These are phyloP conservation scores for Myrica gale DNA, from an alignment of 306 rosid genomes.

Conservation along the genomic window DNA sequence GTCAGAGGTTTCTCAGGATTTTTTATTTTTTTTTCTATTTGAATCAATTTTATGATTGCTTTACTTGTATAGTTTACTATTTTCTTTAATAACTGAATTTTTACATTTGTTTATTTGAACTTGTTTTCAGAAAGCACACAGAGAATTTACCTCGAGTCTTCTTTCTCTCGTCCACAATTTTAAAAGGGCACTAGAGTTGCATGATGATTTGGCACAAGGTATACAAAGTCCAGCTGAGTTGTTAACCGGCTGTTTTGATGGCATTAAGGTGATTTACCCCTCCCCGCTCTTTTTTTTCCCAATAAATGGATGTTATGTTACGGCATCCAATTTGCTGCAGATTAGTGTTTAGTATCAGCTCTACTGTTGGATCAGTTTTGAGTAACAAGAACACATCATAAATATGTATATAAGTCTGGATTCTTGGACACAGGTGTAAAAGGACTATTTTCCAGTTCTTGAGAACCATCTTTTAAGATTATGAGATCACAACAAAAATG, in stretches of 20 bases:
- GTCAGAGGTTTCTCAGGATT: slow-evolving; percentile 62
- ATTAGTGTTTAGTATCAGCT: neutral
- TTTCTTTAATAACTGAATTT: neutral
- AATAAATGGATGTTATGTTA: slow-evolving; percentile 6
- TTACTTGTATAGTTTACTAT: neutral
- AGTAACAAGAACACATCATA: neutral
- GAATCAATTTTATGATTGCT: neutral
- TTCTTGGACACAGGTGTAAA: neutral
- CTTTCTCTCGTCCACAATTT: slow-evolving; percentile 55
- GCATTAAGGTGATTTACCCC: slow-evolving; percentile 53
- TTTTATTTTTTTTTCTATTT: neutral
- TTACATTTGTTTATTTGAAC: neutral
- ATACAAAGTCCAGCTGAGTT: slow-evolving; percentile 63
- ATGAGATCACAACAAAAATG: neutral
- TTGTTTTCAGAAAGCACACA: slow-evolving; percentile 60
- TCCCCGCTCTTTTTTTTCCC: neutral
- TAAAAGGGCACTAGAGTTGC: slow-evolving; percentile 65
- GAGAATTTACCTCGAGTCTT: slow-evolving; percentile 51
- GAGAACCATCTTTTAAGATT: neutral
- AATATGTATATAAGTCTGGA: neutral
- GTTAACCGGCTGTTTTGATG: slow-evolving; percentile 63
- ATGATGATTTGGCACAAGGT: slow-evolving; percentile 53
- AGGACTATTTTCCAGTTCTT: neutral
- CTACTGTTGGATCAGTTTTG: neutral
- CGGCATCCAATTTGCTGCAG: neutral